These are phyloP conservation scores for Populus hybrid DNA, from an alignment of 441 rosid species.

Conservation along the genomic window DNA sequence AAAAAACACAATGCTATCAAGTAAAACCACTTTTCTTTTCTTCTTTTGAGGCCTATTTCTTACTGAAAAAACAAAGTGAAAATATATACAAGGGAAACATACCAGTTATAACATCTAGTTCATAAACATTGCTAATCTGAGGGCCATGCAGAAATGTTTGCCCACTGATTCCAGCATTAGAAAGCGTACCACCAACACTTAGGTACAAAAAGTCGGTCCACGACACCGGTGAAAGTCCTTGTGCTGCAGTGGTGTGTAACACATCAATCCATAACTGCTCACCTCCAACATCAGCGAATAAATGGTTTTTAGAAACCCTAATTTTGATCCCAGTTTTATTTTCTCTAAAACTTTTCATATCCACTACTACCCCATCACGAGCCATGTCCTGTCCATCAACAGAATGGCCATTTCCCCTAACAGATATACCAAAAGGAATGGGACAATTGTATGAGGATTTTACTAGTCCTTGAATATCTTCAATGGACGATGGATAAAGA, in stretches of 20 bases:
- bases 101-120: constrained; percentile 86
- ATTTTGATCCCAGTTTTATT: constrained; percentile 24
- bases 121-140: constrained; percentile 74
- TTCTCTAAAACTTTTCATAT: constrained; percentile 48
- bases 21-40: too few relatives aligned
- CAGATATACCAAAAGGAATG: constrained; percentile 48
- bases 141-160: constrained; percentile 76
- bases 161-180: constrained; percentile 90
- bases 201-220: constrained; percentile 82
- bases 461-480: constrained; percentile 49
- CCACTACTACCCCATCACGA: constrained; percentile 55
- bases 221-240: constrained; percentile 62
- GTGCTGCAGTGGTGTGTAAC: constrained; percentile 32
- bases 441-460: constrained; percentile 36
- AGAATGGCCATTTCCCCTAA: constrained; percentile 75
- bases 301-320: constrained; percentile 10
- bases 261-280: constrained; percentile 80
- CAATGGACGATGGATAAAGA: constrained; percentile 46
- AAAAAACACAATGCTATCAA: background rate
- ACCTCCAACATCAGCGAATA: constrained; percentile 73
- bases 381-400: constrained; percentile 68
- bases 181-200: constrained; percentile 87
- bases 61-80: background rate
- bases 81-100: background rate
- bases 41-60: too few relatives aligned